Evolutionary conservation across 2,329 filamentous ascomycete genomes (phyloP).

Genomic region (Fusarium ramigenum): DNA sequence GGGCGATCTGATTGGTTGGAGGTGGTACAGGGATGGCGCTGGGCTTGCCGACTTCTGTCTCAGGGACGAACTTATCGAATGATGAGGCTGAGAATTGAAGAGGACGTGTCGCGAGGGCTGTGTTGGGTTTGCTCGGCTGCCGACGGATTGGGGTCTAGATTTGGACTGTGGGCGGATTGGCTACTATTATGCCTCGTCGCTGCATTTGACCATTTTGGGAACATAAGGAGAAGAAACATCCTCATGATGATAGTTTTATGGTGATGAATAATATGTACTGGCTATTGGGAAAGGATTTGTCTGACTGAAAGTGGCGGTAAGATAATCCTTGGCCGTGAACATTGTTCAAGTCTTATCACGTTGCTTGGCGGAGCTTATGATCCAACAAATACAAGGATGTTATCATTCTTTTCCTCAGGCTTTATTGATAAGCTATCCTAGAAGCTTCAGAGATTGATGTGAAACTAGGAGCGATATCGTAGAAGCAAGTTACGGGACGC

Average conservation of each 20-base stretch:
- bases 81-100: background rate
- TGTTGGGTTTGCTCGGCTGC: background rate
- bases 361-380: too few species aligned
- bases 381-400: too few species aligned
- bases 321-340: accelerated
- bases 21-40: background rate
- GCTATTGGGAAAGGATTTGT: accelerated
- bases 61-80: background rate
- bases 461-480: background rate
- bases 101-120: background rate
- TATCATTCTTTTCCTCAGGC: accelerated
- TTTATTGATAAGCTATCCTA: background rate
- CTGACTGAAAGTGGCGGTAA: too few species aligned
- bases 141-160: background rate
- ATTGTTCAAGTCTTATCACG: accelerated
- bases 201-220: background rate
- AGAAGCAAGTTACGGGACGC: background rate
- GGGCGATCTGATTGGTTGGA: background rate
- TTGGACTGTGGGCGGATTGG: too few species aligned
- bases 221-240: background rate
- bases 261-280: too few species aligned
- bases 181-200: background rate
- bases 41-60: too few species aligned
- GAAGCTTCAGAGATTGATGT: background rate
- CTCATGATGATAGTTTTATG: background rate